phyloP scores from a whole-genome alignment of 2,329 filamentous ascomycete genomes.

The Colletotrichum destructivum region DNA sequence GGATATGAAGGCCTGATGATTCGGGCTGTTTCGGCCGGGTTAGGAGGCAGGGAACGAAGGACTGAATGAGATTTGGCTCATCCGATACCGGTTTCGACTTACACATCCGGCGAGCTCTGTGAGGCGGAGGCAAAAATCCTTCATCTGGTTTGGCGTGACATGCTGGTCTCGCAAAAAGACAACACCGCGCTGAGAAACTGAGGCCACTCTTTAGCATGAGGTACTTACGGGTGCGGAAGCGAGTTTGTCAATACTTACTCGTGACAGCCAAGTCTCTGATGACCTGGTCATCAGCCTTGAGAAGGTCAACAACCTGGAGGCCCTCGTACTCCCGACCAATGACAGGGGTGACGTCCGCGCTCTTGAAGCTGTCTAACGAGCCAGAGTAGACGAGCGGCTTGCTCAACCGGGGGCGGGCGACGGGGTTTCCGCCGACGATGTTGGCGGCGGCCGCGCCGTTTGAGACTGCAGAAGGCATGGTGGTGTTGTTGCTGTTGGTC shows the following conservation, averaged over 20 bases:
- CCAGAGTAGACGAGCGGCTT: constrained; percentile 58
- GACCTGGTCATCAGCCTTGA: constrained; percentile 59
- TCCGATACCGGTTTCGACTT: constrained; percentile 12
- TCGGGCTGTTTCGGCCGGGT: constrained; percentile 52
- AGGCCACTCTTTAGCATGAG: constrained; percentile 18
- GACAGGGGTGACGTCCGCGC: constrained; percentile 60
- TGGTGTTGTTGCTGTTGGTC: constrained; percentile 24
- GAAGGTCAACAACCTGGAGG: constrained; percentile 53
- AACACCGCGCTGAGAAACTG: constrained; percentile 55
- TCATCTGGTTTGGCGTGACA: constrained; percentile 55
- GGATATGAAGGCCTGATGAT: constrained; percentile 67
- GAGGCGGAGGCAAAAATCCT: constrained; percentile 55
- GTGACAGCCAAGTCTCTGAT: constrained; percentile 70
- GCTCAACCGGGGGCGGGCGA: constrained; percentile 49
- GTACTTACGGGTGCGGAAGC: background rate
- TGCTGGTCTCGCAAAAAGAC: constrained; percentile 56
- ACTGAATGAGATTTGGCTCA: constrained; percentile 1
- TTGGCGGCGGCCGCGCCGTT: constrained; percentile 41
- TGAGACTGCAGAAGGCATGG: constrained; percentile 54
- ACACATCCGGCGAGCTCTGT: constrained; percentile 51
- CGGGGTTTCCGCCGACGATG: constrained; percentile 51
- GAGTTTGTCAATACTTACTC: constrained; percentile 41
- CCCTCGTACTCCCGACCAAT: constrained; percentile 65
- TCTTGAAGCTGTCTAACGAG: constrained; percentile 56
- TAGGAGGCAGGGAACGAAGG: background rate